phyloP scores from a whole-genome alignment of 2,329 filamentous ascomycete genomes.

The Nakataea oryzae region DNA sequence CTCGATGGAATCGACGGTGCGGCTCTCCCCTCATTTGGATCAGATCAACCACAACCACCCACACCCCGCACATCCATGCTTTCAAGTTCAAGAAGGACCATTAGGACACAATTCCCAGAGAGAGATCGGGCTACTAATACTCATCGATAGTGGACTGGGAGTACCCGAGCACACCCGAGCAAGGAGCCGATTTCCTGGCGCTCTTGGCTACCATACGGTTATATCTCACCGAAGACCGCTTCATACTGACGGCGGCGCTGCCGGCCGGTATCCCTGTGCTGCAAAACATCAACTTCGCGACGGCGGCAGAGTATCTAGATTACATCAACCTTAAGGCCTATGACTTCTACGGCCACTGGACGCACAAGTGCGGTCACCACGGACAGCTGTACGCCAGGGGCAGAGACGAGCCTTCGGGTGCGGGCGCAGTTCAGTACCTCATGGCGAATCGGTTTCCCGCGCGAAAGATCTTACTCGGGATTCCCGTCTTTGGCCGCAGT shows the following conservation, averaged over 20 bases:
- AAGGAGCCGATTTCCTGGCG: conserved; percentile 61
- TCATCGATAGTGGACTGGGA: conserved; percentile 63
- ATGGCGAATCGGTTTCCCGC: conserved; percentile 55
- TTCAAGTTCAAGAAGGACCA: neutral
- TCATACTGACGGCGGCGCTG: conserved; percentile 61
- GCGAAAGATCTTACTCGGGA: conserved; percentile 63
- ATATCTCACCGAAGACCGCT: conserved; percentile 57
- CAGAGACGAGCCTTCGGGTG: conserved; percentile 53
- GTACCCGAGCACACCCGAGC: conserved; percentile 54
- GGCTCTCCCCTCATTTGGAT: conserved; percentile 12
- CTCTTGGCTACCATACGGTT: conserved; percentile 57
- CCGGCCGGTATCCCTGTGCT: conserved; percentile 58
- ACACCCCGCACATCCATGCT: neutral
- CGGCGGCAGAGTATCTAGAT: conserved; percentile 57
- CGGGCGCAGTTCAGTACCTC: conserved; percentile 56
- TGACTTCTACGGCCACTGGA: conserved; percentile 68
- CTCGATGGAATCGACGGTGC: conserved; percentile 70
- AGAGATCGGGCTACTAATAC: conserved; percentile 5
- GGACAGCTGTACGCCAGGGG: conserved; percentile 59
- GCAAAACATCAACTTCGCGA: conserved; percentile 55
- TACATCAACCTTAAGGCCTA: conserved; percentile 73
- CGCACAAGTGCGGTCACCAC: conserved; percentile 58
- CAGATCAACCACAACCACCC: neutral
- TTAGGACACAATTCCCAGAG: neutral
- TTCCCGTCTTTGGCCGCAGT: conserved; percentile 66